phyloP scores from a whole-genome alignment of 768 basidiomycete species.

The Dioszegia hungarica region DNA sequence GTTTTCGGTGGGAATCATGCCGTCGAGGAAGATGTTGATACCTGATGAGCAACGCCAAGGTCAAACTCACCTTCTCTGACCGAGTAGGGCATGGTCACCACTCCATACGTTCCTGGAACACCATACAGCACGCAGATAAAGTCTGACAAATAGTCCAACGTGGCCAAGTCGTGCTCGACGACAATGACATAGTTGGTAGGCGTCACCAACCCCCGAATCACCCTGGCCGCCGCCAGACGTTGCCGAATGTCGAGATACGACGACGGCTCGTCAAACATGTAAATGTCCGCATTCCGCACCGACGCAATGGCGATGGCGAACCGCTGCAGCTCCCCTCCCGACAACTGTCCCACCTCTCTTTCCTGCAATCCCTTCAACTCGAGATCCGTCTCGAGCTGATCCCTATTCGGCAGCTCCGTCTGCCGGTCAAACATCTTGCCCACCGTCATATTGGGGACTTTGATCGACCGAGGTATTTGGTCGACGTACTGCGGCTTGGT shows the following conservation, averaged over 20 bases:
- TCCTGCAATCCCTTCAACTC: slow-evolving; percentile 81
- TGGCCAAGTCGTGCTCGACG: slow-evolving; percentile 97
- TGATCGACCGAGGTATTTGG: slow-evolving; percentile 90
- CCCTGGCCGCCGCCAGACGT: slow-evolving; percentile 87
- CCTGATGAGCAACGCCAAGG: slow-evolving; percentile 53
- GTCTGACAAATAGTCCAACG: slow-evolving; percentile 96
- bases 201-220: slow-evolving; percentile 78
- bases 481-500: slow-evolving; percentile 99
- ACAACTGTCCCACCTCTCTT: slow-evolving; percentile 77
- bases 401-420: slow-evolving; percentile 70
- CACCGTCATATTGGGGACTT: slow-evolving; percentile 78
- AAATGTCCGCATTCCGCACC: slow-evolving; percentile 86
- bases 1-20: slow-evolving; percentile 97
- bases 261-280: slow-evolving; percentile 72
- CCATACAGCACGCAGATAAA: slow-evolving; percentile 98
- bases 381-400: slow-evolving; percentile 75
- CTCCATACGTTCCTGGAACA: slow-evolving; percentile 57
- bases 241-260: slow-evolving; percentile 97
- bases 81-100: slow-evolving; percentile 97
- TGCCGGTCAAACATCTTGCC: slow-evolving; percentile 88
- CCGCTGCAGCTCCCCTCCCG: slow-evolving; percentile 94
- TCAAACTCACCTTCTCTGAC: slow-evolving; percentile 78
- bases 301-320: slow-evolving; percentile 98
- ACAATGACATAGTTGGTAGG: slow-evolving; percentile 89
- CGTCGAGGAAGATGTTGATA: slow-evolving; percentile 99